Evolutionary conservation across 129 eudicot genomes (phyloP).

Genomic region (Helianthus tuberosus): DNA sequence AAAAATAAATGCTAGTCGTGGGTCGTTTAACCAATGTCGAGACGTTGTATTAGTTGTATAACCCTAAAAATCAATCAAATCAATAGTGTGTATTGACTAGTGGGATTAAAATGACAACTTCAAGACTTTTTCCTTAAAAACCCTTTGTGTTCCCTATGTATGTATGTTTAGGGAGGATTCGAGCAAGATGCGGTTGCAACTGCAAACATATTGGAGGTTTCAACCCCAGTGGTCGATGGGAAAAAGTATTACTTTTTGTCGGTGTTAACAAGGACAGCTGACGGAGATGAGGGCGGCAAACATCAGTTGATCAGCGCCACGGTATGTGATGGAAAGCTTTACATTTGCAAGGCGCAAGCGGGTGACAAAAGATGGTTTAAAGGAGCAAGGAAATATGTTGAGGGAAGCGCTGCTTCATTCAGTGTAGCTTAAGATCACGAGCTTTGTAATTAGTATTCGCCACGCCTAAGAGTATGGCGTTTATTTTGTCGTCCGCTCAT

Average conservation of each 20-base stretch:
- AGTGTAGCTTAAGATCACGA: conserved; percentile 58
- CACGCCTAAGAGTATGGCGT: conserved; percentile 33
- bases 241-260: conserved; percentile 70
- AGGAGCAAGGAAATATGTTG: conserved; percentile 85
- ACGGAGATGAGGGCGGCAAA: conserved; percentile 97
- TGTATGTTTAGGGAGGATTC: conserved; percentile 79
- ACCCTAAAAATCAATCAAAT: no score
- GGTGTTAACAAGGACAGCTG: conserved; percentile 92
- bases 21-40: no score
- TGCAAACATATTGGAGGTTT: conserved; percentile 81
- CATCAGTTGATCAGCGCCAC: conserved; percentile 81
- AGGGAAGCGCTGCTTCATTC: conserved; percentile 71
- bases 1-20: no score
- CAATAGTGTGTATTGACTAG: no score
- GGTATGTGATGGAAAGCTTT: conserved; percentile 67
- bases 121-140: not conserved
- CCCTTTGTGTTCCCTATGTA: not conserved
- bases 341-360: conserved; percentile 92
- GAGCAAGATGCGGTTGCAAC: conserved; percentile 87
- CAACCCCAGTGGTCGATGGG: conserved; percentile 66
- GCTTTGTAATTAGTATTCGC: conserved; percentile 43
- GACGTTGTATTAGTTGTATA: no score
- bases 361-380: conserved; percentile 99
- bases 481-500: conserved; percentile 13
- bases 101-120: no score